Evolutionary conservation across 1,284 basidiomycete genomes (phyloP).

Genomic region (Marasmius oreades): DNA sequence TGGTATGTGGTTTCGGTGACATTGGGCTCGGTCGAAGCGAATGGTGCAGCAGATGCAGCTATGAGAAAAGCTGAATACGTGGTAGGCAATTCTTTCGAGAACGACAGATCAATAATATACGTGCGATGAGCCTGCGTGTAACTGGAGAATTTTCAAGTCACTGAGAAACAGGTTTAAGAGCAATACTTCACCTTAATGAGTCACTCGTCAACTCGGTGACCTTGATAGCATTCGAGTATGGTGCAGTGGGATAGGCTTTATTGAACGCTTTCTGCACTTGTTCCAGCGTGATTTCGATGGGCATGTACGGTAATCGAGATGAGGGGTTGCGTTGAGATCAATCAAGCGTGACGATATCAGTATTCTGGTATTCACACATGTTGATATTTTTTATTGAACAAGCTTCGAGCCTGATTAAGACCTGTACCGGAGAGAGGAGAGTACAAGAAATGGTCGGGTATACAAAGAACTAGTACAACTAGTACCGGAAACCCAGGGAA

Average conservation of each 20-base stretch:
- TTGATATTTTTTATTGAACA: conserved; percentile 20
- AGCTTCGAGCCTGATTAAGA: no score
- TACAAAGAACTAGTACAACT: no score
- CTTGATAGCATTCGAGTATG: not conserved
- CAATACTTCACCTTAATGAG: conserved; percentile 6
- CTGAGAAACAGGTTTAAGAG: not conserved
- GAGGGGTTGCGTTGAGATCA: no score
- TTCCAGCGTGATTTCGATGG: conserved; percentile 4
- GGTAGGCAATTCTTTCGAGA: conserved; percentile 2
- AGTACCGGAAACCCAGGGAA: no score
- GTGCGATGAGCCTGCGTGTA: conserved; percentile 8
- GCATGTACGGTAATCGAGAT: not conserved
- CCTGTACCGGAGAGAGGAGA: no score
- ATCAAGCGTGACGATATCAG: no score
- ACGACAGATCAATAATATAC: conserved; percentile 10
- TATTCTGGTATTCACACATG: no score
- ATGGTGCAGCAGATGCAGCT: not conserved
- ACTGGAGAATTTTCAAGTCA: not conserved
- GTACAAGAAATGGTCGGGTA: no score
- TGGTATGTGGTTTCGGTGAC: conserved; percentile 3
- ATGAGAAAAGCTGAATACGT: conserved; percentile 12
- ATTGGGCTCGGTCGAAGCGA: not conserved
- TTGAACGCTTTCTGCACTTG: conserved; percentile 6
- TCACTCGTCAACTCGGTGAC: conserved; percentile 3
- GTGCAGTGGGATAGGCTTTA: conserved; percentile 2